These are phyloP conservation scores for Aspergillus novofumigatus DNA, from an alignment of 2,329 filamentous ascomycete species.

Conservation along the genomic window DNA sequence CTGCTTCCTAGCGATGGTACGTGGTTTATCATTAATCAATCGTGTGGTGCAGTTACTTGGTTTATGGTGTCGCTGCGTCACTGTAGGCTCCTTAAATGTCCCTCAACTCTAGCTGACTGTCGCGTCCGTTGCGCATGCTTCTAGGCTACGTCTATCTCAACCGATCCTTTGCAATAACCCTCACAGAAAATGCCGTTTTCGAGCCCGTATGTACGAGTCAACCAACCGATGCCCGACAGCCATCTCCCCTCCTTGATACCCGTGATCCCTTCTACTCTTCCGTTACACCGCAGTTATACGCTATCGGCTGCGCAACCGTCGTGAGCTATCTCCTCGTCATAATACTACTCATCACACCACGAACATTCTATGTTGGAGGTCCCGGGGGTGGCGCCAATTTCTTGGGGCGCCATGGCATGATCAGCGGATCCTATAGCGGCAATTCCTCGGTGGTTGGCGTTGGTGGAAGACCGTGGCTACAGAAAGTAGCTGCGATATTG, in stretches of 20 bases:
- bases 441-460: conserved; percentile 71
- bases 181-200: conserved; percentile 48
- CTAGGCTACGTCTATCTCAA: conserved; percentile 42
- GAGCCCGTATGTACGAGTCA: conserved; percentile 46
- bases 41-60: not conserved
- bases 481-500: conserved; percentile 64
- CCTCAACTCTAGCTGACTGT: not conserved
- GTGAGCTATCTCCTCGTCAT: conserved; percentile 89
- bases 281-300: conserved; percentile 88
- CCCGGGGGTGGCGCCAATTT: conserved; percentile 63
- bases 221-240: conserved; percentile 28
- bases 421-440: conserved; percentile 67
- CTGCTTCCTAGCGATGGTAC: conserved; percentile 57
- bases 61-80: no score
- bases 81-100: no score
- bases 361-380: conserved; percentile 84
- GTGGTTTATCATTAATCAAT: conserved; percentile 5
- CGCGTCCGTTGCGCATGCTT: not conserved
- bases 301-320: conserved; percentile 84
- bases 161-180: conserved; percentile 39
- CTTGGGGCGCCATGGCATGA: conserved; percentile 76
- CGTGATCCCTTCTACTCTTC: conserved; percentile 90
- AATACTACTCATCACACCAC: conserved; percentile 90
- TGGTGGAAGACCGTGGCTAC: conserved; percentile 88
- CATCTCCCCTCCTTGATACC: conserved; percentile 59